phyloP scores from a whole-genome alignment of 306 rosid species.

The Lathyrus aphaca region DNA sequence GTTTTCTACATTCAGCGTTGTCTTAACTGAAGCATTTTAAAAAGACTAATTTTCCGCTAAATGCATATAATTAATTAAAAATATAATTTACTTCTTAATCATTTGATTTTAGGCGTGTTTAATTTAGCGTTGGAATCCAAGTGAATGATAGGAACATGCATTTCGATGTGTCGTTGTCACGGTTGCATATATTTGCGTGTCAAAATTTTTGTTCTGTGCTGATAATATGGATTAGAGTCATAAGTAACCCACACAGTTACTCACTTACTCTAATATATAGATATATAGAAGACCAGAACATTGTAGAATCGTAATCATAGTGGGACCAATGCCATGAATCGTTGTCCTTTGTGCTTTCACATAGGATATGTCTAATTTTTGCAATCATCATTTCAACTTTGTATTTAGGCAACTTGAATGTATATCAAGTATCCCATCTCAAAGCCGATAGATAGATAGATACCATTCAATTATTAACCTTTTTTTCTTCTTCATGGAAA shows the following conservation, averaged over 20 bases:
- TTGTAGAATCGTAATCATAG: background rate
- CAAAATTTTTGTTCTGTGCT: background rate
- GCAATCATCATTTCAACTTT: background rate
- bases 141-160: background rate
- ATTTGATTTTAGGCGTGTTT: background rate
- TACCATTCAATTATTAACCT: no score
- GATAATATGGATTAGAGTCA: background rate
- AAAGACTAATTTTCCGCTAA: no score
- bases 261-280: no score
- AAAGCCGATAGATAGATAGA: background rate
- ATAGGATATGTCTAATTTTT: background rate
- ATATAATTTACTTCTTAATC: no score
- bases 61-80: no score
- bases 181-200: background rate
- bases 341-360: background rate
- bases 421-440: background rate
- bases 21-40: no score
- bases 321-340: background rate
- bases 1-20: no score
- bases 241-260: no score
- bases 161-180: background rate
- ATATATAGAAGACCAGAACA: no score
- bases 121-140: background rate
- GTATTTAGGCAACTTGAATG: background rate
- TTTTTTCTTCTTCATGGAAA: no score